Evolutionary conservation across 495 filamentous ascomycete genomes (phyloP).

Genomic region (Rhypophila decipiens): DNA sequence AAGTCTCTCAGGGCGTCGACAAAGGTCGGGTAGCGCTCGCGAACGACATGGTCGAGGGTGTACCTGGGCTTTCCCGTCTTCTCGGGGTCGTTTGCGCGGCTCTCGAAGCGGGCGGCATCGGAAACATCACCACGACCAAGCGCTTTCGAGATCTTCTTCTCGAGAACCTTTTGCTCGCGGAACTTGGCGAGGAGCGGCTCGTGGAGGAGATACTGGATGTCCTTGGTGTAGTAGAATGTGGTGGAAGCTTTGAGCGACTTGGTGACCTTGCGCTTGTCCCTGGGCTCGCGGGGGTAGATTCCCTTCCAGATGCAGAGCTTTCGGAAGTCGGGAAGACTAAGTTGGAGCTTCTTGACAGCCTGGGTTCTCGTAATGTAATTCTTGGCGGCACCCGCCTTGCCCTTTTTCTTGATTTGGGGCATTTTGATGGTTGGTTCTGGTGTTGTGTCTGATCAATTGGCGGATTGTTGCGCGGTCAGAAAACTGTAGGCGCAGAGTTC

Average conservation of each 20-base stretch:
- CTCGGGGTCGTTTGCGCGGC: slow-evolving; percentile 63
- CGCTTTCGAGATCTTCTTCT: slow-evolving; percentile 91
- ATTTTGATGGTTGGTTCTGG: slow-evolving; percentile 39
- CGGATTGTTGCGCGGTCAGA: not conserved
- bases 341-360: slow-evolving; percentile 94
- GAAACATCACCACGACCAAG: slow-evolving; percentile 84
- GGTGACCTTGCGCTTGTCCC: slow-evolving; percentile 92
- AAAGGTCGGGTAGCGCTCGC: slow-evolving; percentile 97
- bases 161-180: slow-evolving; percentile 89
- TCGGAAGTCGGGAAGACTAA: slow-evolving; percentile 93
- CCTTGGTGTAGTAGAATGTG: slow-evolving; percentile 98
- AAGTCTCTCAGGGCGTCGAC: slow-evolving; percentile 90
- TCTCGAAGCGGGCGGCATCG: slow-evolving; percentile 65
- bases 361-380: slow-evolving; percentile 97
- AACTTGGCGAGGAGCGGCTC: slow-evolving; percentile 94
- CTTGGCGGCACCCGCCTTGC: slow-evolving; percentile 86
- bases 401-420: slow-evolving; percentile 92
- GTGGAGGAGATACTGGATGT: slow-evolving; percentile 96
- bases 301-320: slow-evolving; percentile 99
- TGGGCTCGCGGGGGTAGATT: slow-evolving; percentile 93
- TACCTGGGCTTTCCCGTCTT: slow-evolving; percentile 78
- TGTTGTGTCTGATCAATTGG: slow-evolving; percentile 2
- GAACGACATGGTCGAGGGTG: slow-evolving; percentile 91
- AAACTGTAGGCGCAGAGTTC: not conserved
- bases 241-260: slow-evolving; percentile 84